These are phyloP conservation scores for Metschnikowia gelsemii DNA, from an alignment of 805 yeast species.

Conservation along the genomic window DNA sequence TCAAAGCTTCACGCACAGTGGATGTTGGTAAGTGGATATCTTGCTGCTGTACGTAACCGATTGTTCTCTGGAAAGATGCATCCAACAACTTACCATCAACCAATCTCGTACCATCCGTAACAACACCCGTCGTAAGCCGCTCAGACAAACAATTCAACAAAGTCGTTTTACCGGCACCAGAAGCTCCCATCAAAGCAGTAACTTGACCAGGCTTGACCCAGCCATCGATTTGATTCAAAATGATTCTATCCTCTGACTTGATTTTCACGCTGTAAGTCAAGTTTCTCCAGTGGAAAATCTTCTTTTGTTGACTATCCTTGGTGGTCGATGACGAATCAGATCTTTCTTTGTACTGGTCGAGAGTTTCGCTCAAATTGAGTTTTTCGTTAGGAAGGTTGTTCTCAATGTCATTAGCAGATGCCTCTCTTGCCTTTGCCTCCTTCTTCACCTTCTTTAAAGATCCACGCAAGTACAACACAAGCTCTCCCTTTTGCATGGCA, in stretches of 20 bases:
- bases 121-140: slow-evolving; percentile 66
- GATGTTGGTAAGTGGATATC: slow-evolving; percentile 69
- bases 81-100: slow-evolving; percentile 68
- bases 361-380: slow-evolving; percentile 27
- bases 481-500: slow-evolving; percentile 46
- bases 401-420: slow-evolving; percentile 35
- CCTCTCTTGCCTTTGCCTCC: slow-evolving; percentile 21
- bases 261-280: slow-evolving; percentile 38
- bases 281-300: slow-evolving; percentile 40
- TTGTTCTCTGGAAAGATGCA: slow-evolving; percentile 68
- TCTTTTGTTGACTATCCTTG: slow-evolving; percentile 13
- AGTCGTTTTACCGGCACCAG: slow-evolving; percentile 87
- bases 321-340: slow-evolving; percentile 14
- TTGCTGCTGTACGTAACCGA: slow-evolving; percentile 82
- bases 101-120: slow-evolving; percentile 58
- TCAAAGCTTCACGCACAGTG: slow-evolving; percentile 73
- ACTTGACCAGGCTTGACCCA: slow-evolving; percentile 79
- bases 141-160: slow-evolving; percentile 70
- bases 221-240: slow-evolving; percentile 50
- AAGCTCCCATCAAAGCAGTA: slow-evolving; percentile 82
- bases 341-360: slow-evolving; percentile 26
- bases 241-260: slow-evolving; percentile 36
- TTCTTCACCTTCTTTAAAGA: slow-evolving; percentile 49
- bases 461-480: slow-evolving; percentile 31
- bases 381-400: slow-evolving; percentile 34